A percentile compares a stretch with the other conserved stretches of the same genome.
Evolutionary conservation across 2,329 filamentous ascomycete genomes (phyloP).

Genomic region (Ilyonectria sp.): DNA sequence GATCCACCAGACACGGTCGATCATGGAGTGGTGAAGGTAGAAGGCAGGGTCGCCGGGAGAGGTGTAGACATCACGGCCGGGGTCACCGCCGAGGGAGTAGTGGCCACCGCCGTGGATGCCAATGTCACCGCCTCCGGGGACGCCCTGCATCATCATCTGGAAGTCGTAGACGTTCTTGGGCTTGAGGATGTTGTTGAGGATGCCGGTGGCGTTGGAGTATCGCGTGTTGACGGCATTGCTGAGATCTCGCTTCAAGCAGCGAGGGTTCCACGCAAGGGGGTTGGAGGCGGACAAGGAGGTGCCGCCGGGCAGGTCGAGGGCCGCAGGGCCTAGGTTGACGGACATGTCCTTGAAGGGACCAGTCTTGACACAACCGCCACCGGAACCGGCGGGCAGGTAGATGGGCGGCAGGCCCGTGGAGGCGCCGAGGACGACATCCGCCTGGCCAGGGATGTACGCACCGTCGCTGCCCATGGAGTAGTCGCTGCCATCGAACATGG

Average conservation of each 20-base stretch:
- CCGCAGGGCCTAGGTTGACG: constrained; percentile 58
- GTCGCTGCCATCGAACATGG: constrained; percentile 65
- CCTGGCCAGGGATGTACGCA: constrained; percentile 41
- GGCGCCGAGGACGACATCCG: constrained; percentile 46
- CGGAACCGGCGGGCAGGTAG: constrained; percentile 62
- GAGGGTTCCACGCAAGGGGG: constrained; percentile 58
- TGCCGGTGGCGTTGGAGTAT: constrained; percentile 48
- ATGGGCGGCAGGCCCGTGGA: constrained; percentile 45
- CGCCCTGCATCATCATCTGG: constrained; percentile 62
- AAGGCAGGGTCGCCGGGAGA: constrained; percentile 57
- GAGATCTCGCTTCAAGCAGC: constrained; percentile 59
- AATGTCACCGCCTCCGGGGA: constrained; percentile 45
- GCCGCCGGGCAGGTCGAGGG: constrained; percentile 49
- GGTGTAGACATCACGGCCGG: constrained; percentile 57
- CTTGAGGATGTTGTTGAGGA: constrained; percentile 56
- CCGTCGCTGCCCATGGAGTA: constrained; percentile 64
- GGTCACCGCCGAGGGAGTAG: constrained; percentile 59
- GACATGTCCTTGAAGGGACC: constrained; percentile 64
- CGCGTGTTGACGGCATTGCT: constrained; percentile 44
- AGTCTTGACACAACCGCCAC: constrained; percentile 68
- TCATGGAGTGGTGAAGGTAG: constrained; percentile 53
- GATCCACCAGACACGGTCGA: constrained; percentile 49
- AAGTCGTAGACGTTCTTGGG: constrained; percentile 57
- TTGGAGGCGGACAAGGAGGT: constrained; percentile 36
- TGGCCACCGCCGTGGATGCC: constrained; percentile 58